These are phyloP conservation scores for Cymbopogon flexuosus DNA, from an alignment of 202 grass and related monocot genomes.

Conservation along the genomic window DNA sequence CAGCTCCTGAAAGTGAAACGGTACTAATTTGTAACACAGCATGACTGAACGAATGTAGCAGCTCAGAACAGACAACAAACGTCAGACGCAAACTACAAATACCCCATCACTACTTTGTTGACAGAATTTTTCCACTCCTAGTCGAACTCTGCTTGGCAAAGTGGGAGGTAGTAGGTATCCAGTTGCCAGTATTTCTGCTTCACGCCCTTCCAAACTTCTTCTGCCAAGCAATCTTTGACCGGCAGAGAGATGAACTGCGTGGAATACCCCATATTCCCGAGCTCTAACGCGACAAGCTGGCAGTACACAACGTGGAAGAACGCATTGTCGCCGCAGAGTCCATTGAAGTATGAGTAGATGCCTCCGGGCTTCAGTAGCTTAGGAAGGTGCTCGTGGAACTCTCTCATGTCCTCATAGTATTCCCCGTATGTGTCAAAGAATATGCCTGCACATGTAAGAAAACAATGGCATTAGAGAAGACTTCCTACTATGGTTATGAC, in stretches of 20 bases:
- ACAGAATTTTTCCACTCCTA: conserved; percentile 19
- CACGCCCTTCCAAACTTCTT: conserved; percentile 72
- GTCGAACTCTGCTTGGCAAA: conserved; percentile 58
- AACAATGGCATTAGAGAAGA: neutral
- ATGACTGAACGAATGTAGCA: conserved; percentile 2
- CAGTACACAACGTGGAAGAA: conserved; percentile 91
- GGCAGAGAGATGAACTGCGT: conserved; percentile 87
- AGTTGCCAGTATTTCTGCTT: conserved; percentile 90
- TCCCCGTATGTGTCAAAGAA: conserved; percentile 89
- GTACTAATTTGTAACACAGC: neutral
- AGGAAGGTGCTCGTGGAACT: conserved; percentile 78
- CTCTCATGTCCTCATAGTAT: conserved; percentile 85
- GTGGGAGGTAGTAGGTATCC: conserved; percentile 83
- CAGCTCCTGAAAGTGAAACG: neutral
- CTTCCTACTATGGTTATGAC: neutral
- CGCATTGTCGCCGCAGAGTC: conserved; percentile 86
- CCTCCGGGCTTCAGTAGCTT: conserved; percentile 65
- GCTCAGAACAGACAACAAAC: neutral
- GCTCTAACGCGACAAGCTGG: conserved; percentile 73
- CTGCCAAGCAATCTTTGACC: conserved; percentile 66
- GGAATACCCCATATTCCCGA: conserved; percentile 60
- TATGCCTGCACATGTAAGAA: conserved; percentile 41
- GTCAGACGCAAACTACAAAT: neutral
- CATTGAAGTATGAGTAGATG: conserved; percentile 96
- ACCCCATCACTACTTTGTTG: neutral